Conservation (phyloP, 148 eudicot genomes). For the Gaultheria prostrata region DNA sequence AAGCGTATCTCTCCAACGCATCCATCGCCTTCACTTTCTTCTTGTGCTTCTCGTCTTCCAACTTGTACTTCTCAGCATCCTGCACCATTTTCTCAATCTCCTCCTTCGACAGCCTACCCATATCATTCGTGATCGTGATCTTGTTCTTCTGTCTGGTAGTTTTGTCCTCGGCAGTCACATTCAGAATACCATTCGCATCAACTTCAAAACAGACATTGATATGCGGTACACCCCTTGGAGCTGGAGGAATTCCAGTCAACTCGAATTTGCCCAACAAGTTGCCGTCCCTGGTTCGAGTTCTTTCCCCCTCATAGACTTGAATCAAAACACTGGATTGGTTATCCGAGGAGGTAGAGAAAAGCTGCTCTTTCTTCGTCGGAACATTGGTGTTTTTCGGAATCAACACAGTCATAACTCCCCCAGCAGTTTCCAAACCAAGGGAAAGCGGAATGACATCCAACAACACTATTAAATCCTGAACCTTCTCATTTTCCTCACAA, state of each 20-base stretch:
- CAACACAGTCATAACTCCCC: too few species aligned
- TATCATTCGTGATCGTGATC: slow-evolving; percentile 19
- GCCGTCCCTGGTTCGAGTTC: slow-evolving; percentile 13
- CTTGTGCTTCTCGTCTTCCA: slow-evolving; percentile 16
- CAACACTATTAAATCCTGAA: too few species aligned
- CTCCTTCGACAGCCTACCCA: slow-evolving; percentile 18
- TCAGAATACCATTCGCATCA: slow-evolving; percentile 16
- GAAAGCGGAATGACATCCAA: too few species aligned
- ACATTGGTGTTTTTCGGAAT: too few species aligned
- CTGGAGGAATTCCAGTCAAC: slow-evolving; percentile 19
- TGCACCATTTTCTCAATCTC: slow-evolving; percentile 21
- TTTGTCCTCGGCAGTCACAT: slow-evolving; percentile 20
- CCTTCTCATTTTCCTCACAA: too few species aligned
- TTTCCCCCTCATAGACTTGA: slow-evolving; percentile 26
- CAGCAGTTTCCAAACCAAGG: too few species aligned
- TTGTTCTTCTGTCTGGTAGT: slow-evolving; percentile 17
- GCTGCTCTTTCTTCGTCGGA: too few species aligned
- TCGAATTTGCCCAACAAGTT: slow-evolving; percentile 21
- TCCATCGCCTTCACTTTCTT: slow-evolving; percentile 23
- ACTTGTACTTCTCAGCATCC: slow-evolving; percentile 23
- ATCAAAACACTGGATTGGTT: slow-evolving; percentile 17
- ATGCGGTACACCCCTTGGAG: slow-evolving; percentile 20
- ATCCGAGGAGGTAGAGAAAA: too few species aligned
- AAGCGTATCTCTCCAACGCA: not conserved
- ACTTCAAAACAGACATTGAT: slow-evolving; percentile 18